A percentile compares a stretch with the other conserved stretches of the same genome.
Conservation (phyloP, 352 stramenopile genomes). For the Phytophthora pinifolia region DNA sequence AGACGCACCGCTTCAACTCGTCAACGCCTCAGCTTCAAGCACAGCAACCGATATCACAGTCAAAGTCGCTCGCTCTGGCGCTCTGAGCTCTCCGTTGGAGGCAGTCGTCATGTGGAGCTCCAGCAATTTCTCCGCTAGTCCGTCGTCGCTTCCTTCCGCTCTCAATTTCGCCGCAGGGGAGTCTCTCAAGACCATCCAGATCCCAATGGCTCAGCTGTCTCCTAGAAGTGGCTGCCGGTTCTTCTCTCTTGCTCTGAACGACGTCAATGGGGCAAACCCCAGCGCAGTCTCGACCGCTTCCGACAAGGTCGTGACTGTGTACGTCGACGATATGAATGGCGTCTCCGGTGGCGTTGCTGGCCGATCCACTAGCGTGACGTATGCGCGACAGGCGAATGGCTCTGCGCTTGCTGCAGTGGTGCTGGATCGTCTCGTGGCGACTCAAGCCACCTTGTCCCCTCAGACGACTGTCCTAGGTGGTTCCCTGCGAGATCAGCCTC, state of each 20-base stretch:
- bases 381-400: slow-evolving; percentile 22
- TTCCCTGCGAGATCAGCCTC: slow-evolving; percentile 29
- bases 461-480: slow-evolving; percentile 7
- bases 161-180: slow-evolving; percentile 32
- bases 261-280: slow-evolving; percentile 10
- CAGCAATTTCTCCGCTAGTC: slow-evolving; percentile 33
- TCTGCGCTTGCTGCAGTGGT: slow-evolving; percentile 18
- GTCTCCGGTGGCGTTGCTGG: slow-evolving; percentile 11
- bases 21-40: slow-evolving; percentile 18
- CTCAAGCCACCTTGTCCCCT: slow-evolving; percentile 35
- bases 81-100: slow-evolving; percentile 15
- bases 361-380: slow-evolving; percentile 17
- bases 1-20: slow-evolving; percentile 21
- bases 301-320: slow-evolving; percentile 42
- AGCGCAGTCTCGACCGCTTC: slow-evolving; percentile 31
- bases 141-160: slow-evolving; percentile 13
- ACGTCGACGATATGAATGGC: slow-evolving; percentile 56
- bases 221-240: slow-evolving; percentile 36
- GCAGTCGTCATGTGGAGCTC: slow-evolving; percentile 26
- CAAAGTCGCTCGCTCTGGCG: slow-evolving; percentile 34
- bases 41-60: slow-evolving; percentile 28
- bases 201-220: slow-evolving; percentile 30
- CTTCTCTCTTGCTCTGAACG: slow-evolving; percentile 37
- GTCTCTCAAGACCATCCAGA: slow-evolving; percentile 17
- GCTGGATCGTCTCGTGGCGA: slow-evolving; percentile 38